phyloP scores from a whole-genome alignment of 305 asterid species.

The Plantago coronopus region DNA sequence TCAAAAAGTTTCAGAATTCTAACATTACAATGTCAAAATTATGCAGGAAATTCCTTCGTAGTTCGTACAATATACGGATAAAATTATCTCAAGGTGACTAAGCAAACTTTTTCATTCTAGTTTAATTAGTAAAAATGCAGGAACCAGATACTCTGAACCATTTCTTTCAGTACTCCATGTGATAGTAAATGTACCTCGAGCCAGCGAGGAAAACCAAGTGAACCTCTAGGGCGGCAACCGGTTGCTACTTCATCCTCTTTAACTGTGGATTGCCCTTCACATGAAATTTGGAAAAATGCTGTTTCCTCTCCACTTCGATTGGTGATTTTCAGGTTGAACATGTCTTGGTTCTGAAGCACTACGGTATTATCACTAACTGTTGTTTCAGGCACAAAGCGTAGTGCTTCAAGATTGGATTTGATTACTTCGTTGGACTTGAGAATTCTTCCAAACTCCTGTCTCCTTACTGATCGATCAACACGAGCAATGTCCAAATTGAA shows the following conservation, averaged over 20 bases:
- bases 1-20: not conserved
- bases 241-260: constrained; percentile 44
- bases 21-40: too few relatives aligned
- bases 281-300: constrained; percentile 53
- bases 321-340: constrained; percentile 54
- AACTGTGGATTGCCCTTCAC: constrained; percentile 68
- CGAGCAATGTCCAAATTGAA: constrained; percentile 70
- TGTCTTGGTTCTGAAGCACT: constrained; percentile 65
- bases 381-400: constrained; percentile 62
- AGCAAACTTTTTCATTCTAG: too few relatives aligned
- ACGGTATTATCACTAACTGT: constrained; percentile 44
- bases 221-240: constrained; percentile 63
- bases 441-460: constrained; percentile 74
- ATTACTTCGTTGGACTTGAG: constrained; percentile 41
- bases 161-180: too few relatives aligned
- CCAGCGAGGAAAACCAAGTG: constrained; percentile 86
- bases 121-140: too few relatives aligned
- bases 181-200: constrained; percentile 54
- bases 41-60: too few relatives aligned
- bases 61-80: too few relatives aligned
- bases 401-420: constrained; percentile 45
- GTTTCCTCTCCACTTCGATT: constrained; percentile 57
- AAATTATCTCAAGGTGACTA: too few relatives aligned
- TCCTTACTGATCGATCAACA: constrained; percentile 71
- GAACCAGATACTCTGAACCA: too few relatives aligned